Conservation (phyloP, 768 basidiomycete species). For the Amanita rubescens region DNA sequence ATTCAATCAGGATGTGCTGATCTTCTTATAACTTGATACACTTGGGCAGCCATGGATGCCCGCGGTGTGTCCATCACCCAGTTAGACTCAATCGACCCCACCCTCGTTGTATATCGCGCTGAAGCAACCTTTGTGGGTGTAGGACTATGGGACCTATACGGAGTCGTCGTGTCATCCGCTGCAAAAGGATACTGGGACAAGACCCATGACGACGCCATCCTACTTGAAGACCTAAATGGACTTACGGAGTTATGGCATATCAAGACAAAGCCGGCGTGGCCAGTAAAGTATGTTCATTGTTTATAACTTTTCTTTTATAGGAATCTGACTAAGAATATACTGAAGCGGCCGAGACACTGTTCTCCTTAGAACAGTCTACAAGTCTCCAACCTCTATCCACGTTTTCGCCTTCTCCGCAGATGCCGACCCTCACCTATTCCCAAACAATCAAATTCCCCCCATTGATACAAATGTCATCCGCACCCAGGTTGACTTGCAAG, state of each 20-base stretch:
- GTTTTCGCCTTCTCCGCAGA: slow-evolving; percentile 94
- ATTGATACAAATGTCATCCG: slow-evolving; percentile 76
- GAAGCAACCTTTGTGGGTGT: slow-evolving; percentile 97
- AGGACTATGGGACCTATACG: slow-evolving; percentile 90
- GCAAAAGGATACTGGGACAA: slow-evolving; percentile 84
- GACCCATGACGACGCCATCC: slow-evolving; percentile 75
- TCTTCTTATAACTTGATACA: slow-evolving; percentile 4
- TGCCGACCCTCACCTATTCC: slow-evolving; percentile 73
- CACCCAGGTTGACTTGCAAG: slow-evolving; percentile 95
- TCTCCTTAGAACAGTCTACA: slow-evolving; percentile 92
- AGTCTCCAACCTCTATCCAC: slow-evolving; percentile 90
- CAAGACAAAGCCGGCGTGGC: slow-evolving; percentile 90
- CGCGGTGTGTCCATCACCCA: slow-evolving; percentile 93
- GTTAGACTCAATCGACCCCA: slow-evolving; percentile 94
- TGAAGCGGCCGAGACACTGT: slow-evolving; percentile 83
- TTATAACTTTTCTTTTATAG: neutral
- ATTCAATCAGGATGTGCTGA: neutral
- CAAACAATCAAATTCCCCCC: slow-evolving; percentile 44
- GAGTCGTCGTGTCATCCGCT: slow-evolving; percentile 80
- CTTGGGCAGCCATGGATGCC: slow-evolving; percentile 55
- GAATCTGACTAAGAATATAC: slow-evolving; percentile 13
- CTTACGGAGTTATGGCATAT: slow-evolving; percentile 91
- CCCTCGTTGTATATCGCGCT: slow-evolving; percentile 90
- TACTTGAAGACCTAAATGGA: slow-evolving; percentile 87
- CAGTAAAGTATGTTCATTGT: slow-evolving; percentile 65